phyloP scores from a whole-genome alignment of 2,329 filamentous ascomycete species.

The Sporothrix mexicana region DNA sequence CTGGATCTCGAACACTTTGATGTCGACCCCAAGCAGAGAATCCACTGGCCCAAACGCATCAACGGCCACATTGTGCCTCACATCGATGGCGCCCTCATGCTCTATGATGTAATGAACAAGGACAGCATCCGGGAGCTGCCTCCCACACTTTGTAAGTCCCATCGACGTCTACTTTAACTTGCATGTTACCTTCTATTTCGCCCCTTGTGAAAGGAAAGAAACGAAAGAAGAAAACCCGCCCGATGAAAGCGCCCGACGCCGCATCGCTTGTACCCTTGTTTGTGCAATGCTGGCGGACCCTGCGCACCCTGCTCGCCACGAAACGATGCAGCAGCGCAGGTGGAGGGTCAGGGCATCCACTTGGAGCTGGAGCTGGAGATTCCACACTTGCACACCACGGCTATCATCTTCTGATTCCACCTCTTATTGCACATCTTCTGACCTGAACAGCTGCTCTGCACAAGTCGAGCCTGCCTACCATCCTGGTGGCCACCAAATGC shows the following conservation, averaged over 20 bases:
- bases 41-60: slow-evolving; percentile 71
- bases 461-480: slow-evolving; percentile 73
- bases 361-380: too few species aligned
- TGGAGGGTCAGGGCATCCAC: background rate
- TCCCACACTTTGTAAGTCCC: slow-evolving; percentile 73
- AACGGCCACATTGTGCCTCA: slow-evolving; percentile 73
- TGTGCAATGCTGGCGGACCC: background rate
- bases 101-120: slow-evolving; percentile 86
- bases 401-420: background rate
- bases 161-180: background rate
- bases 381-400: too few species aligned
- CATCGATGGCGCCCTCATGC: slow-evolving; percentile 80
- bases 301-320: slow-evolving; percentile 5
- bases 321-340: slow-evolving; percentile 16
- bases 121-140: slow-evolving; percentile 76
- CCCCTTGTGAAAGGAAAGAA: too few species aligned
- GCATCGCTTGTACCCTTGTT: background rate
- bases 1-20: slow-evolving; percentile 70
- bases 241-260: too few species aligned
- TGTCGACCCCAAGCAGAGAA: slow-evolving; percentile 61
- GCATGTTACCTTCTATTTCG: slow-evolving; percentile 39
- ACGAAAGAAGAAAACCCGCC: too few species aligned
- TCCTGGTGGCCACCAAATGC: slow-evolving; percentile 89
- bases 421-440: background rate
- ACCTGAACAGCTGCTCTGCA: slow-evolving; percentile 68